Evolutionary conservation across 768 basidiomycete genomes (phyloP).

Genomic region (Lyophyllum decastes): DNA sequence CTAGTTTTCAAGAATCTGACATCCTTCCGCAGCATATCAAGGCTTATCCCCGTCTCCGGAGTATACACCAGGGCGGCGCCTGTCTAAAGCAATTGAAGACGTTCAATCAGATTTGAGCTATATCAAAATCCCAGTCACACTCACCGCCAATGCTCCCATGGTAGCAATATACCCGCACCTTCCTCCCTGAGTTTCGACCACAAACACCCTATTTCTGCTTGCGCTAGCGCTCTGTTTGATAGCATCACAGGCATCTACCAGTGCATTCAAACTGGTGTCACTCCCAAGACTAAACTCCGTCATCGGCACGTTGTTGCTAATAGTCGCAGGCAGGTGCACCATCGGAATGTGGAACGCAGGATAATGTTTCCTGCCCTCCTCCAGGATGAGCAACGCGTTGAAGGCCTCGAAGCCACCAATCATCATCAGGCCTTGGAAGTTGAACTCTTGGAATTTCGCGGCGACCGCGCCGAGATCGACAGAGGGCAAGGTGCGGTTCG

Average conservation of each 20-base stretch:
- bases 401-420: slow-evolving; percentile 98
- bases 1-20: slow-evolving; percentile 87
- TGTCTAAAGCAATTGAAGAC: slow-evolving; percentile 45
- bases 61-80: slow-evolving; percentile 95
- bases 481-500: slow-evolving; percentile 88
- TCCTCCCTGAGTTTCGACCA: slow-evolving; percentile 97
- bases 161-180: slow-evolving; percentile 95
- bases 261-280: slow-evolving; percentile 96
- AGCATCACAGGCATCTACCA: slow-evolving; percentile 96
- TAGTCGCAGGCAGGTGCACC: slow-evolving; percentile 93
- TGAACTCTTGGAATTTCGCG: slow-evolving; percentile 85
- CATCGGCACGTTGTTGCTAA: slow-evolving; percentile 97
- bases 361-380: slow-evolving; percentile 79
- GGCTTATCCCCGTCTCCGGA: slow-evolving; percentile 85
- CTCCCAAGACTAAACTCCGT: slow-evolving; percentile 95
- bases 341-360: slow-evolving; percentile 95
- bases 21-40: slow-evolving; percentile 80
- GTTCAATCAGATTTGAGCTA: slow-evolving; percentile 2
- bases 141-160: slow-evolving; percentile 91
- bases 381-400: slow-evolving; percentile 73
- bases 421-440: slow-evolving; percentile 77
- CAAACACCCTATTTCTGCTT: slow-evolving; percentile 93
- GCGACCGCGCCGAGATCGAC: slow-evolving; percentile 88
- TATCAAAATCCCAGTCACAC: slow-evolving; percentile 28
- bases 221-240: slow-evolving; percentile 99